Evolutionary conservation across 305 asterid species (phyloP).

Genomic region (Plantago lanceolata): DNA sequence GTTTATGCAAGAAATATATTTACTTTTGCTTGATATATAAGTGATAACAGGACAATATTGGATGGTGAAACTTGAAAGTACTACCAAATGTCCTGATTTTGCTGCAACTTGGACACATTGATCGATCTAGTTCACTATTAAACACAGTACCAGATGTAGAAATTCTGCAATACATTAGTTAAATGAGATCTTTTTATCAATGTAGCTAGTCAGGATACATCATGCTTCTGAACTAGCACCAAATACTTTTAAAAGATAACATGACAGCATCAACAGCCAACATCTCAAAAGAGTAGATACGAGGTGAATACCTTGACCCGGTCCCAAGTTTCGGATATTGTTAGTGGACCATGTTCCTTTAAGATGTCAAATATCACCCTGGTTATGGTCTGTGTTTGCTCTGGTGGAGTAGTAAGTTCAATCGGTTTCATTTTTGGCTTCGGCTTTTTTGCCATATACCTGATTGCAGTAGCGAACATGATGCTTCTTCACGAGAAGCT

Average conservation of each 20-base stretch:
- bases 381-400: slow-evolving; percentile 72
- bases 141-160: not conserved
- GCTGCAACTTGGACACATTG: slow-evolving; percentile 10
- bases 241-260: not conserved
- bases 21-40: too few relatives aligned
- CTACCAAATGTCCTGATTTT: not conserved
- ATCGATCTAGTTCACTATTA: not conserved
- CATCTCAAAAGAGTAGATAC: not conserved
- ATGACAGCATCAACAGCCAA: not conserved
- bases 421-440: slow-evolving; percentile 74
- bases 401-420: slow-evolving; percentile 61
- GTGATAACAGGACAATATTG: not conserved
- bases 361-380: slow-evolving; percentile 70
- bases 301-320: slow-evolving; percentile 62
- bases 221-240: slow-evolving; percentile 1
- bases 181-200: not conserved
- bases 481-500: slow-evolving; percentile 20
- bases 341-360: slow-evolving; percentile 87
- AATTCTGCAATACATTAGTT: not conserved
- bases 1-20: too few relatives aligned
- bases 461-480: slow-evolving; percentile 66
- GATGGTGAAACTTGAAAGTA: not conserved
- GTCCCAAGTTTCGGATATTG: slow-evolving; percentile 81
- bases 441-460: slow-evolving; percentile 53
- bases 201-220: not conserved